Percentiles rank a stretch among this genome's conserved stretches.
Conservation (phyloP, 2,329 filamentous ascomycete species). For the Hirsutella thompsonii region DNA sequence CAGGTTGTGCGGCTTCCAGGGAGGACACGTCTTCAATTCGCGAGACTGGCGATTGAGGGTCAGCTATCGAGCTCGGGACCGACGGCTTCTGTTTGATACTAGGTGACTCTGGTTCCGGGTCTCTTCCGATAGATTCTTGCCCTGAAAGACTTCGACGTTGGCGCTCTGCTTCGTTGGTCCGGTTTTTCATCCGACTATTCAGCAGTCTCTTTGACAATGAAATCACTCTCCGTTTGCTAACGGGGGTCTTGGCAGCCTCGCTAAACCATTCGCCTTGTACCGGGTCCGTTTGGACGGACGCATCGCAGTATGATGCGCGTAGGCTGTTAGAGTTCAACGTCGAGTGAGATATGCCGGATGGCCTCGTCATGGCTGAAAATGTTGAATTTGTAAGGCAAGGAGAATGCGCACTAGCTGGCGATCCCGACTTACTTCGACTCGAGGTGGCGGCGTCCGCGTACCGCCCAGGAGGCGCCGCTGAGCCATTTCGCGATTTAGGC, state of each 20-base stretch:
- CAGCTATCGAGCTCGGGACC: slow-evolving; percentile 8
- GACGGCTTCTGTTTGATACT: slow-evolving; percentile 15
- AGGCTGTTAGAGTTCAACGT: slow-evolving; percentile 25
- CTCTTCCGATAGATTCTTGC: slow-evolving; percentile 14
- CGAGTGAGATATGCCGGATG: slow-evolving; percentile 15
- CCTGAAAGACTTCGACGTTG: slow-evolving; percentile 13
- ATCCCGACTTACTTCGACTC: slow-evolving; percentile 35
- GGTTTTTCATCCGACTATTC: slow-evolving; percentile 31
- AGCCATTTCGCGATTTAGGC: slow-evolving; percentile 25
- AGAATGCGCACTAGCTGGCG: slow-evolving; percentile 30
- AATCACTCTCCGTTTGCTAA: slow-evolving; percentile 34
- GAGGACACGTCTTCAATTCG: slow-evolving; percentile 12
- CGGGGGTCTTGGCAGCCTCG: slow-evolving; percentile 18
- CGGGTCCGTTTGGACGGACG: slow-evolving; percentile 39
- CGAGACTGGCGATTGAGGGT: slow-evolving; percentile 12
- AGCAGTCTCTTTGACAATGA: slow-evolving; percentile 40
- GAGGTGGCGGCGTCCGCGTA: slow-evolving; percentile 42
- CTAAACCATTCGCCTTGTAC: slow-evolving; percentile 41
- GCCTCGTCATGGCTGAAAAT: slow-evolving; percentile 13
- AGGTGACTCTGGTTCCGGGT: slow-evolving; percentile 28
- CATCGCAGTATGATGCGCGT: slow-evolving; percentile 34
- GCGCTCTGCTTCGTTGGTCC: slow-evolving; percentile 24
- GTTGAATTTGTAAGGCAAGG: slow-evolving; percentile 17
- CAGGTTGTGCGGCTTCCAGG: slow-evolving; percentile 18
- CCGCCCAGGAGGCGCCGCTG: slow-evolving; percentile 19